Conservation (phyloP, 306 rosid genomes). For the Lablab purpureus region DNA sequence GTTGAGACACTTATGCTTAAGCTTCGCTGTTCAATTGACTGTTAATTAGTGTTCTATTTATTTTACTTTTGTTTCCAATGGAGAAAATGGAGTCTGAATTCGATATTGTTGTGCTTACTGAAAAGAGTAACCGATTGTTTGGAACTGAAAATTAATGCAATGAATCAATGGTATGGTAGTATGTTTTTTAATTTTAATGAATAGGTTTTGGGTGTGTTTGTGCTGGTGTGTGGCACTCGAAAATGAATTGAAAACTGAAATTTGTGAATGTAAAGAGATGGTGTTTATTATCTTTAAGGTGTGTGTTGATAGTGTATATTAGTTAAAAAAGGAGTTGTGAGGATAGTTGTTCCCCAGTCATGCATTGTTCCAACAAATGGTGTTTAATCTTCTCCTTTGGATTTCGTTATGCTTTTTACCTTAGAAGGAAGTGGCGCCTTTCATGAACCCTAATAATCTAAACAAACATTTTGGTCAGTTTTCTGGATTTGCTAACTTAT, state of each 20-base stretch:
- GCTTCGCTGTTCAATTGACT: neutral
- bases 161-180: constrained; percentile 9
- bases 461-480: constrained; percentile 1
- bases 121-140: constrained; percentile 6
- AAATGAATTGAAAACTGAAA: neutral
- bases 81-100: neutral
- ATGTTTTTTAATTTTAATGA: neutral
- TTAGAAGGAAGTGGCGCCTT: neutral
- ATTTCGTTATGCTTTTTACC: constrained; percentile 8
- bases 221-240: neutral
- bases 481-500: neutral
- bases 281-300: neutral
- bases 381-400: constrained; percentile 1
- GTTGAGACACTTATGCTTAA: neutral
- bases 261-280: constrained; percentile 7
- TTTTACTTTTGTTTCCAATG: neutral
- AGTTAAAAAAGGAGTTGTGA: neutral
- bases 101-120: neutral
- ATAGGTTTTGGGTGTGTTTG: neutral
- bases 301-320: neutral
- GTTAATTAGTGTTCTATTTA: neutral
- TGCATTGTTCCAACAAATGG: neutral
- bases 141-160: neutral
- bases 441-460: constrained; percentile 16
- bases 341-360: neutral